These are phyloP conservation scores for Xylaria digitata DNA, from an alignment of 2,329 filamentous ascomycete species.

Conservation along the genomic window DNA sequence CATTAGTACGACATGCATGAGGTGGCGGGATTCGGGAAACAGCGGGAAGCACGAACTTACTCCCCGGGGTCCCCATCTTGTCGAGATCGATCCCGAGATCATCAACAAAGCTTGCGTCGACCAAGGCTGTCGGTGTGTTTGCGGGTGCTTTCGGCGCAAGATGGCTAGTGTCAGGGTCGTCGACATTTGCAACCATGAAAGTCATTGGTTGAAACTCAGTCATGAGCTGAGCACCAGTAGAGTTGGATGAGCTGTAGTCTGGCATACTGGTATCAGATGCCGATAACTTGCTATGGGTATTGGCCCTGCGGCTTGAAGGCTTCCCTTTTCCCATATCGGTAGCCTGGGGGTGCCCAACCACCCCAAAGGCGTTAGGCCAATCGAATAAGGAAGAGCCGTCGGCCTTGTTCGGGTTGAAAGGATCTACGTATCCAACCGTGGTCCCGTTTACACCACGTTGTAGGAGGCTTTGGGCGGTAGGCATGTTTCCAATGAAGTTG, in stretches of 20 bases:
- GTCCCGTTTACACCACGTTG: constrained; percentile 42
- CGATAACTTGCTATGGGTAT: constrained; percentile 47
- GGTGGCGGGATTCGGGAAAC: not conserved
- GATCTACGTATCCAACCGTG: constrained; percentile 43
- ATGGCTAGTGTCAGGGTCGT: constrained; percentile 50
- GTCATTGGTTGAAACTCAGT: constrained; percentile 46
- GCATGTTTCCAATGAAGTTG: constrained; percentile 45
- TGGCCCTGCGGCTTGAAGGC: constrained; percentile 36
- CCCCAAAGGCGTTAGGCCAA: constrained; percentile 43
- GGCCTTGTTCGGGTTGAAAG: constrained; percentile 43
- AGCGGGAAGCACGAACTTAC: constrained; percentile 39
- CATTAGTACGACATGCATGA: constrained; percentile 22
- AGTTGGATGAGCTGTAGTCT: constrained; percentile 51
- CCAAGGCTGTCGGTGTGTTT: constrained; percentile 55
- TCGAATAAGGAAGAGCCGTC: constrained; percentile 48
- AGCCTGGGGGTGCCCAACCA: constrained; percentile 39
- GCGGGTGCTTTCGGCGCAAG: constrained; percentile 54
- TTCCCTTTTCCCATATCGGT: constrained; percentile 38
- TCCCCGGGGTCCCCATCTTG: constrained; percentile 43
- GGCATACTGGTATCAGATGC: constrained; percentile 58
- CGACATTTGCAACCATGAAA: constrained; percentile 48
- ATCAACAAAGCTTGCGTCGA: constrained; percentile 41
- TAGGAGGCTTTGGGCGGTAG: constrained; percentile 46
- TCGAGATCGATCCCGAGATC: constrained; percentile 44
- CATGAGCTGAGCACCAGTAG: constrained; percentile 39